A percentile compares a stretch with the other conserved stretches of the same genome.
phyloP scores from a whole-genome alignment of 345 rosid genomes.

The Populus simonii region DNA sequence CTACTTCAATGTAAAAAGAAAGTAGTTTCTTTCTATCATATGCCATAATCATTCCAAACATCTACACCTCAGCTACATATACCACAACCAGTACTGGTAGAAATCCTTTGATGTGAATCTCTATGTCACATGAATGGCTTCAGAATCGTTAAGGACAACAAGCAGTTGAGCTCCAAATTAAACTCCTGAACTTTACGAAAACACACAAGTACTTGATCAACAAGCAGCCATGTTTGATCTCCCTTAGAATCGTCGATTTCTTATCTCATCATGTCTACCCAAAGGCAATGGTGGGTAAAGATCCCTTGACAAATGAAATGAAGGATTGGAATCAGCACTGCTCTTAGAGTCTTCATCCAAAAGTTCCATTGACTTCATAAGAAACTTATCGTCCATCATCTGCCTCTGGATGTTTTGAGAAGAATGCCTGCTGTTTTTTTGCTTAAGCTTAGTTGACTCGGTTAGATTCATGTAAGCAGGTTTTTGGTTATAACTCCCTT shows the following conservation, averaged over 20 bases:
- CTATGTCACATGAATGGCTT: not conserved
- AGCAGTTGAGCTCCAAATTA: slow-evolving; percentile 16
- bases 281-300: slow-evolving; percentile 40
- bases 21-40: not conserved
- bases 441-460: slow-evolving; percentile 73
- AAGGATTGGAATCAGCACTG: slow-evolving; percentile 51
- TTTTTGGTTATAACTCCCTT: slow-evolving; percentile 46
- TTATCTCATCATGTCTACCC: slow-evolving; percentile 25
- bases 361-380: slow-evolving; percentile 42
- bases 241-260: slow-evolving; percentile 4
- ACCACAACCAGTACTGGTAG: not conserved
- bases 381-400: slow-evolving; percentile 36
- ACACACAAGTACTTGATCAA: not conserved
- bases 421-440: slow-evolving; percentile 40
- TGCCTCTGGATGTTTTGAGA: slow-evolving; percentile 28
- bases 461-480: slow-evolving; percentile 84
- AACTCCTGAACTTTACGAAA: not conserved
- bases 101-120: not conserved
- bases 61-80: not conserved
- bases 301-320: slow-evolving; percentile 48
- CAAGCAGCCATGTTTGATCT: not conserved
- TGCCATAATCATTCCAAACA: not conserved
- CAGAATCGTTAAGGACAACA: slow-evolving; percentile 17
- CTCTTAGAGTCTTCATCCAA: slow-evolving; percentile 49
- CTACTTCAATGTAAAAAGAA: not conserved